Evolutionary conservation across 169 alveolate species (phyloP).

Genomic region (Besnoitia besnoiti): DNA sequence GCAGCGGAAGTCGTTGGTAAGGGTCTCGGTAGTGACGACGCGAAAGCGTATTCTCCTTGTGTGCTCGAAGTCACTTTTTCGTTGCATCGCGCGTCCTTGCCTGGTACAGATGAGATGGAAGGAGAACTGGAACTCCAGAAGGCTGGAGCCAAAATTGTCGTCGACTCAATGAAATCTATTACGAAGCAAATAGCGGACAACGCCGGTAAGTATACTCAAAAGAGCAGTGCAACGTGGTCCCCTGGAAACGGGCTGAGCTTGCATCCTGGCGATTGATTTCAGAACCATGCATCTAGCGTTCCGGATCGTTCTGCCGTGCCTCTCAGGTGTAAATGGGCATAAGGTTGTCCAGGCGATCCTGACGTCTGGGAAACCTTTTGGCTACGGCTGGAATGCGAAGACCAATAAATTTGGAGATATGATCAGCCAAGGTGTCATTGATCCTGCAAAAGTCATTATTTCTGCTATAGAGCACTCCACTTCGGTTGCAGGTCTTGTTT

Average conservation of each 20-base stretch:
- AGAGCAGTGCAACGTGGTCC: not conserved
- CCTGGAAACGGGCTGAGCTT: not conserved
- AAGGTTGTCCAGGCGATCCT: slow-evolving; percentile 84
- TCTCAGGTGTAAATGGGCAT: slow-evolving; percentile 82
- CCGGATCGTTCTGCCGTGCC: not conserved
- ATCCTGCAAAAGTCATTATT: slow-evolving; percentile 87
- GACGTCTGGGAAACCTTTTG: slow-evolving; percentile 84
- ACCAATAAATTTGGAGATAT: slow-evolving; percentile 86
- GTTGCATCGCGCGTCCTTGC: not conserved
- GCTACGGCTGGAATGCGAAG: slow-evolving; percentile 89
- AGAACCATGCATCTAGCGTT: not conserved
- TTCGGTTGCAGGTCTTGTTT: slow-evolving; percentile 89
- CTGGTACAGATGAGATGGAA: slow-evolving; percentile 81
- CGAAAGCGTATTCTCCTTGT: not conserved
- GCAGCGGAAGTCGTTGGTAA: slow-evolving; percentile 64
- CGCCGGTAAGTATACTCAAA: slow-evolving; percentile 69
- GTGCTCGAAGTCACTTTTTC: not conserved
- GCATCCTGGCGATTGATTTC: not conserved
- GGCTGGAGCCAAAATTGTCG: slow-evolving; percentile 87
- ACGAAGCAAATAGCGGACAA: slow-evolving; percentile 87
- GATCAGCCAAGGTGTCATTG: slow-evolving; percentile 89
- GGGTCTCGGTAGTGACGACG: not conserved
- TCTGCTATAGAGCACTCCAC: slow-evolving; percentile 86
- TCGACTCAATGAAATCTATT: slow-evolving; percentile 83
- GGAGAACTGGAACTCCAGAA: slow-evolving; percentile 86